Percentiles rank a stretch among this genome's conserved stretches.
phyloP scores from a whole-genome alignment of 305 asterid species.

The Solanum chacoense region DNA sequence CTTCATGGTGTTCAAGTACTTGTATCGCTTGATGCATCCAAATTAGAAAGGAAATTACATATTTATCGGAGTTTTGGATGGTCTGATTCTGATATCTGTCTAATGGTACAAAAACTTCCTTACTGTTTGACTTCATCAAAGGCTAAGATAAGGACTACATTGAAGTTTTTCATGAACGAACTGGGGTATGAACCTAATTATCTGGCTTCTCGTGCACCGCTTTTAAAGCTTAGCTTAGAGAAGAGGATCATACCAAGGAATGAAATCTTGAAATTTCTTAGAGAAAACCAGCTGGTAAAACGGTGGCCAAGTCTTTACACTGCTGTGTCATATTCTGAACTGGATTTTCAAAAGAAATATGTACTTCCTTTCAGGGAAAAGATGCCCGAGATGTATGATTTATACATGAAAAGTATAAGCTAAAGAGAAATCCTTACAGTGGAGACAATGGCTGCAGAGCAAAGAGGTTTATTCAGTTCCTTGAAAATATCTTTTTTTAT shows the following conservation, averaged over 20 bases:
- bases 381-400: background rate
- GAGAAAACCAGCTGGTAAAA: background rate
- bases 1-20: background rate
- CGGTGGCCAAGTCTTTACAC: background rate
- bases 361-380: background rate
- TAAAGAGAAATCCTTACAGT: background rate
- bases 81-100: background rate
- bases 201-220: background rate
- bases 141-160: background rate
- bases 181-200: conserved; percentile 9
- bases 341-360: background rate
- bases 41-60: conserved; percentile 2
- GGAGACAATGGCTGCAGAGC: background rate
- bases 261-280: conserved; percentile 14
- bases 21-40: background rate
- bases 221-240: conserved; percentile 12
- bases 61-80: conserved; percentile 9
- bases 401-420: background rate
- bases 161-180: background rate
- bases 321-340: background rate
- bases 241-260: conserved; percentile 13
- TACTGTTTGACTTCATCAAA: background rate
- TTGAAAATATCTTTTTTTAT: background rate
- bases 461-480: background rate
- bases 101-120: conserved; percentile 1